Conservation (phyloP, 306 rosid species). For the Quercus agrifolia region DNA sequence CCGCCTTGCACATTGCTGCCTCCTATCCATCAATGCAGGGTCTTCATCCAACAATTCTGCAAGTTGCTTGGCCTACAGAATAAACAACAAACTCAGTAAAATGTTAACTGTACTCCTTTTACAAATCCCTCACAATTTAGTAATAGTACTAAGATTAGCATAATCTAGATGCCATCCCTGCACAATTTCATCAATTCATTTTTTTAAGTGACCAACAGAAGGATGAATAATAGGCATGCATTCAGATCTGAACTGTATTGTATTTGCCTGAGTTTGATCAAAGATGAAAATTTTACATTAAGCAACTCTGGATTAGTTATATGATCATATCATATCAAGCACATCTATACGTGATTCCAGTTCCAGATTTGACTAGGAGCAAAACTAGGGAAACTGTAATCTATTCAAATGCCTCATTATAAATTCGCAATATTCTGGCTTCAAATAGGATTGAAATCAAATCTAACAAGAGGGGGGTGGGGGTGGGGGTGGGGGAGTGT, state of each 20-base stretch:
- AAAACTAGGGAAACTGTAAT: background rate
- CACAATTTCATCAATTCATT: background rate
- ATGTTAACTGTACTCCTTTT: background rate
- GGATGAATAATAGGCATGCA: background rate
- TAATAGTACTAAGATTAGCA: background rate
- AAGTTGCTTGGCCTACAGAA: conserved; percentile 34
- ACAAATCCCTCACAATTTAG: background rate
- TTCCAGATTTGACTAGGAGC: background rate
- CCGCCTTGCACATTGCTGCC: conserved; percentile 42
- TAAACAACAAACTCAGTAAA: conserved; percentile 8
- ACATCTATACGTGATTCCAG: background rate
- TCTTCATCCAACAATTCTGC: conserved; percentile 41
- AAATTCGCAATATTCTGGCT: background rate
- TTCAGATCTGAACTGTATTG: background rate
- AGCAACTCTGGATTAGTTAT: background rate
- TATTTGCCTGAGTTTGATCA: background rate
- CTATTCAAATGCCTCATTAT: background rate
- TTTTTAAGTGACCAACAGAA: background rate
- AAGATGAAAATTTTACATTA: background rate
- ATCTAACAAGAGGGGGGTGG: background rate
- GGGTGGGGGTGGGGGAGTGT: background rate
- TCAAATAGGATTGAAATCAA: background rate
- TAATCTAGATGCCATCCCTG: background rate
- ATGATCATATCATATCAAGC: background rate
- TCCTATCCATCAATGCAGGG: conserved; percentile 38